Base-by-base conservation (phyloP, 129 eudicot genomes). In the Centaurea solstitialis region DNA sequence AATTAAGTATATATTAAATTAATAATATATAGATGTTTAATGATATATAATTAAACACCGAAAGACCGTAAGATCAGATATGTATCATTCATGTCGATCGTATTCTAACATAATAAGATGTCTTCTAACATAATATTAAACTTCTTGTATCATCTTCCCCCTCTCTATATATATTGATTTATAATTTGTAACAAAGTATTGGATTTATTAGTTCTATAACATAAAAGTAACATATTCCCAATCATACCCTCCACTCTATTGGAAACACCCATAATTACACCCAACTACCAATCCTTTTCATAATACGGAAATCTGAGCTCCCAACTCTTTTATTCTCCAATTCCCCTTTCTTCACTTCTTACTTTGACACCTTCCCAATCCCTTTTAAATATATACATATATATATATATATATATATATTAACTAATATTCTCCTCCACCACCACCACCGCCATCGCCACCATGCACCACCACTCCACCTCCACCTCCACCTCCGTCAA, bases 211-310 rank as follows among this genome's bases (percentile, higher is more conserved):
- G 45, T 38, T 15, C 69, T 65, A 76, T 38, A 80, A 91, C 84
- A 78, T 84, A 81, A 79, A 83, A 82, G 84, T 75, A 73, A 80
- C 81, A 89, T 89, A 86, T 89, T 89, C 94, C 80, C 92, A 92
- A 88, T 92, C 90, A 92, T 92, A 91, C 75, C 85, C 79, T 87
- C 97, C 94, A 87, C 97, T 82, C 88, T 67, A 78, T 80, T 37
- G 85, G 82, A 81, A 88, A 86, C 88, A 85, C 73, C 81, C 89
- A 89, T 92, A 82, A 92, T 92, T 92, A 83, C 92, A 76, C 92
- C 92, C 97, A 91, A 86, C 92, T 81, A 88, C 85, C 89, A 69
- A 77, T 77, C 80, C 82, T 87, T 89, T 83, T 70, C 85, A 73
- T 73, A 81, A 79, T 79, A 83, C 79, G 69, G 78, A 88, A 87